Conservation (phyloP, 306 rosid species). For the Sphenostylis stenocarpa region DNA sequence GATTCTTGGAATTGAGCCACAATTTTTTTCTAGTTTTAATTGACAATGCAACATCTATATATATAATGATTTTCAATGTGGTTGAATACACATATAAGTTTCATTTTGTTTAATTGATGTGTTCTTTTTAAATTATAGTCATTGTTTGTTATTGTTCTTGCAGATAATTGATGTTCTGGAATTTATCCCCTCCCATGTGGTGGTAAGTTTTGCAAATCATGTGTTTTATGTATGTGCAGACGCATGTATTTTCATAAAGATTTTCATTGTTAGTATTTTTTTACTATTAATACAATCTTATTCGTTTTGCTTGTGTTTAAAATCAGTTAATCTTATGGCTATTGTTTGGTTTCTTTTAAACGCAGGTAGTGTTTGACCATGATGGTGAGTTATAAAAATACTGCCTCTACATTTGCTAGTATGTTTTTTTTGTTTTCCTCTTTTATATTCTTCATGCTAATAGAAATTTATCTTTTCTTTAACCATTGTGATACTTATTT, state of each 20-base stretch:
- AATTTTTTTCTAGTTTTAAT: neutral
- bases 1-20: neutral
- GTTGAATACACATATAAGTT: neutral
- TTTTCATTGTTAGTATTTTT: neutral
- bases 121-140: constrained; percentile 18
- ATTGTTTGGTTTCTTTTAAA: constrained; percentile 35
- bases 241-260: constrained; percentile 8
- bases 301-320: neutral
- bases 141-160: constrained; percentile 30
- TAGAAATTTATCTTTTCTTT: neutral
- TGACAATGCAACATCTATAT: neutral
- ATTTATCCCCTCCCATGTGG: constrained; percentile 88
- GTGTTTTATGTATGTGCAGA: constrained; percentile 3
- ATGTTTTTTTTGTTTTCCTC: neutral
- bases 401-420: constrained; percentile 28
- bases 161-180: constrained; percentile 96
- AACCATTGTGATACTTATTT: neutral
- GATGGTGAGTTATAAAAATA: constrained; percentile 72
- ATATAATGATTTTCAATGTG: neutral
- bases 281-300: neutral
- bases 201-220: constrained; percentile 60
- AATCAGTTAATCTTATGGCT: constrained; percentile 11
- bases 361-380: constrained; percentile 99
- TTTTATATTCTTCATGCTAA: constrained; percentile 11
- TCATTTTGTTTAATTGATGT: constrained; percentile 20